Percentiles rank a stretch among this genome's conserved stretches.
These are phyloP conservation scores for Penicillium samsonianum DNA, from an alignment of 495 filamentous ascomycete species.

Conservation along the genomic window DNA sequence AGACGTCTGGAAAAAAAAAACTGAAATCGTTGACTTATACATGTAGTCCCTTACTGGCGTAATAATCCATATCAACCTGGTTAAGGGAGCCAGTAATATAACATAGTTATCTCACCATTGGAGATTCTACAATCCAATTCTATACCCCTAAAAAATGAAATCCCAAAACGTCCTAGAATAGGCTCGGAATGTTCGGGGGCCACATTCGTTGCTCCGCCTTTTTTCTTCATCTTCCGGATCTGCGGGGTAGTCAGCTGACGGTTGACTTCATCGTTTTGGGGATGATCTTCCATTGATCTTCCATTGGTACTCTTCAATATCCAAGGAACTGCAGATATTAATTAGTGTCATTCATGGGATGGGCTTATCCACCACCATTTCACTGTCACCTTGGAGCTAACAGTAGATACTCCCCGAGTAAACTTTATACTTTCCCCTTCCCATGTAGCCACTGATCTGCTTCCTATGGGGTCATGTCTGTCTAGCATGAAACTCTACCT, in stretches of 20 bases:
- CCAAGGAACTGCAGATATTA: not conserved
- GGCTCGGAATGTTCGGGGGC: slow-evolving; percentile 3
- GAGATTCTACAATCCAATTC: too few species aligned
- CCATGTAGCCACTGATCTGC: not conserved
- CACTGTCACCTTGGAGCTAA: slow-evolving; percentile 2
- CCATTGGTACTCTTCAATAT: too few species aligned
- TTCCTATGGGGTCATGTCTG: too few species aligned
- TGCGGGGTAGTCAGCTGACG: slow-evolving; percentile 35
- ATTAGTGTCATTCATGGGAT: not conserved
- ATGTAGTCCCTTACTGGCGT: not conserved
- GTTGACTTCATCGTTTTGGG: not conserved
- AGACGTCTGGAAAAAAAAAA: not conserved
- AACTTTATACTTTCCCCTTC: slow-evolving; percentile 25
- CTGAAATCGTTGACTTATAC: not conserved
- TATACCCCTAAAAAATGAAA: too few species aligned
- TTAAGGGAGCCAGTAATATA: too few species aligned
- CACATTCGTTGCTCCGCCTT: slow-evolving; percentile 20
- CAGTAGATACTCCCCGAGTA: slow-evolving; percentile 28
- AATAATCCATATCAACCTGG: too few species aligned
- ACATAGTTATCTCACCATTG: too few species aligned
- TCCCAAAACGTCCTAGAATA: not conserved
- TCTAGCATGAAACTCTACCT: not conserved
- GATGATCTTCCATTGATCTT: not conserved
- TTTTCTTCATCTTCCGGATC: slow-evolving; percentile 11
- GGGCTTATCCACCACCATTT: not conserved